Evolutionary conservation across 1,284 basidiomycete genomes (phyloP).

Genomic region (Ceratobasidium sp.): DNA sequence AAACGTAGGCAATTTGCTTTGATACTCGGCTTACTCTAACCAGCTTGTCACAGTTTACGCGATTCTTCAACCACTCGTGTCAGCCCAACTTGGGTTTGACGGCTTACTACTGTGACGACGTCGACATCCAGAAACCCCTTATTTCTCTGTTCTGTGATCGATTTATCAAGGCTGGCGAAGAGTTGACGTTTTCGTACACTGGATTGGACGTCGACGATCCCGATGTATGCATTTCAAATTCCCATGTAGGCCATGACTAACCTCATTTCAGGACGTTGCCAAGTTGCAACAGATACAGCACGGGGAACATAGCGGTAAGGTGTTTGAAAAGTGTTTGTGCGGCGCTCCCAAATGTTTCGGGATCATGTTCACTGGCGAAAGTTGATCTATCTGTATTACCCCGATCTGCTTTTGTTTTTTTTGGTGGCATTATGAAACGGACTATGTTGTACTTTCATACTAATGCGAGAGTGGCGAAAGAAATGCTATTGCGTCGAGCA

Average conservation of each 20-base stretch:
- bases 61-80: constrained; percentile 87
- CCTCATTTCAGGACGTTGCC: not conserved
- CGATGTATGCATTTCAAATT: constrained; percentile 40
- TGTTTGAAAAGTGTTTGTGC: constrained; percentile 32
- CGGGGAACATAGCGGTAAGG: constrained; percentile 6
- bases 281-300: constrained; percentile 15
- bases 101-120: constrained; percentile 74
- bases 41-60: constrained; percentile 63
- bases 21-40: constrained; percentile 42
- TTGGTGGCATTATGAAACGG: no score
- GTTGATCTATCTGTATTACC: no score
- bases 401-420: no score
- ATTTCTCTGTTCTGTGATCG: constrained; percentile 73
- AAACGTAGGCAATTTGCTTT: constrained; percentile 63
- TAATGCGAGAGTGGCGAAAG: no score
- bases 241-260: not conserved
- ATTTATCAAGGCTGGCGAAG: constrained; percentile 70
- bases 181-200: constrained; percentile 82
- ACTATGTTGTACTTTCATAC: no score
- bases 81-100: constrained; percentile 79
- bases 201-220: constrained; percentile 60
- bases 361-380: constrained; percentile 15
- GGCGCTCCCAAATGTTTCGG: constrained; percentile 23
- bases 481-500: no score
- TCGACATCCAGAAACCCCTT: constrained; percentile 61